A percentile compares a stretch with the other conserved stretches of the same genome.
Evolutionary conservation across 2,329 filamentous ascomycete genomes (phyloP).

Genomic region (Ascochyta pisi): DNA sequence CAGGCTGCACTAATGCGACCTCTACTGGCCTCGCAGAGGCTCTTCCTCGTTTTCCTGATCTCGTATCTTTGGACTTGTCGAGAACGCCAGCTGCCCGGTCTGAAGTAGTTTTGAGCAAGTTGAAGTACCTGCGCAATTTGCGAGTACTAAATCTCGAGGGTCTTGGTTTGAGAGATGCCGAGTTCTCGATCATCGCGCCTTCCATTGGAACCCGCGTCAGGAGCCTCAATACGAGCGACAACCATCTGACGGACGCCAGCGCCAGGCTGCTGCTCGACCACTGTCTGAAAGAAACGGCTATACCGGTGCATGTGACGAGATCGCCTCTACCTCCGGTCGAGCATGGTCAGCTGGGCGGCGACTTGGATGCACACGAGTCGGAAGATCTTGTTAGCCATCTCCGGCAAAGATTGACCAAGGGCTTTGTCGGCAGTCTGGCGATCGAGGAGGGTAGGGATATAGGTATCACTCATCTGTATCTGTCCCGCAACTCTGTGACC

Average conservation of each 20-base stretch:
- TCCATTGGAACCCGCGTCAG: constrained; percentile 61
- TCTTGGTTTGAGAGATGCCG: constrained; percentile 61
- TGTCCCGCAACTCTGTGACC: constrained; percentile 63
- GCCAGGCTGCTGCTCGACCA: constrained; percentile 59
- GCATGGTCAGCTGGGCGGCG: constrained; percentile 43
- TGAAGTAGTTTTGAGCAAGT: constrained; percentile 55
- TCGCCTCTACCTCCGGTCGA: constrained; percentile 31
- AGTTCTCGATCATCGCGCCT: constrained; percentile 60
- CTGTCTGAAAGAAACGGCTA: constrained; percentile 53
- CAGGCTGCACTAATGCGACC: constrained; percentile 65
- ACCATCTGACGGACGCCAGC: constrained; percentile 63
- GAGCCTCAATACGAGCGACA: constrained; percentile 64
- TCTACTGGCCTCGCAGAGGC: constrained; percentile 60
- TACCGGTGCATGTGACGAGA: constrained; percentile 18
- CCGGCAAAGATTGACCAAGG: constrained; percentile 45
- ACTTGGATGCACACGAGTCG: constrained; percentile 42
- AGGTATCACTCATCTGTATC: constrained; percentile 67
- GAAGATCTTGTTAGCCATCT: constrained; percentile 62
- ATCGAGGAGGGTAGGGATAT: constrained; percentile 62
- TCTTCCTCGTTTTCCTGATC: constrained; percentile 59
- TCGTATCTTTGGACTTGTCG: constrained; percentile 67
- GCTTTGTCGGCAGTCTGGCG: constrained; percentile 60
- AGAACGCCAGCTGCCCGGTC: constrained; percentile 59
- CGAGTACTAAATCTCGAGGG: constrained; percentile 65
- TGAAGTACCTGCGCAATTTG: constrained; percentile 58